Percentiles rank a stretch among this genome's conserved stretches.
Conservation (phyloP, 805 yeast species). For the Metschnikowia cubensis region DNA sequence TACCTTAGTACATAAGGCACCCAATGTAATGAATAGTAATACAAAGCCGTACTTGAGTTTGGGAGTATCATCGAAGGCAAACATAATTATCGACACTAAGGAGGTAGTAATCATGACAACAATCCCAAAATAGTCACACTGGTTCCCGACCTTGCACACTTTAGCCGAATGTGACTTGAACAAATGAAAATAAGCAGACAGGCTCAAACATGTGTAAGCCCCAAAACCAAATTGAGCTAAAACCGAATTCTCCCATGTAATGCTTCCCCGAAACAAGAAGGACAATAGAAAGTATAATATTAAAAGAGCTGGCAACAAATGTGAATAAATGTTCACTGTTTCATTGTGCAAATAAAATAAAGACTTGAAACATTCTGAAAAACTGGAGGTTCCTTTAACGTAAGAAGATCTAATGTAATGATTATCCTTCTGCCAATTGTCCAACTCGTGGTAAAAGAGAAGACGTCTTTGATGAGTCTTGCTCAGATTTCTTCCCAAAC, state of each 20-base stretch:
- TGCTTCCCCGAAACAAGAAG: not conserved
- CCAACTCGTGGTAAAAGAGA: constrained; percentile 52
- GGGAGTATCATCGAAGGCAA: constrained; percentile 44
- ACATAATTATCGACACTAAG: constrained; percentile 29
- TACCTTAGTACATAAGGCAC: constrained; percentile 55
- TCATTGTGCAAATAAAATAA: constrained; percentile 63
- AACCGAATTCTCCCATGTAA: constrained; percentile 43
- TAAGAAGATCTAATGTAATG: constrained; percentile 63
- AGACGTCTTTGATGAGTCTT: not conserved
- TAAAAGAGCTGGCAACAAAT: constrained; percentile 44
- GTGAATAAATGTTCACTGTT: constrained; percentile 67
- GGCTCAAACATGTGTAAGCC: constrained; percentile 53
- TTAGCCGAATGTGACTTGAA: constrained; percentile 60
- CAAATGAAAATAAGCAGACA: constrained; percentile 66
- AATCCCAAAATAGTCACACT: constrained; percentile 73
- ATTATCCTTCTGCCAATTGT: constrained; percentile 73
- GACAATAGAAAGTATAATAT: constrained; percentile 7
- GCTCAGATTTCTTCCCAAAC: not conserved
- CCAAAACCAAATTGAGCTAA: constrained; percentile 55
- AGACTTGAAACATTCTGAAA: constrained; percentile 43
- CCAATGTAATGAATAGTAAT: constrained; percentile 49
- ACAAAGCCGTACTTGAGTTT: constrained; percentile 36
- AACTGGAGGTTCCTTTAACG: constrained; percentile 52
- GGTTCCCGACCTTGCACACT: constrained; percentile 57
- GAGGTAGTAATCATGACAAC: constrained; percentile 54